Evolutionary conservation across 768 basidiomycete species (phyloP).

Genomic region (Lactifluus hygrophoroides): DNA sequence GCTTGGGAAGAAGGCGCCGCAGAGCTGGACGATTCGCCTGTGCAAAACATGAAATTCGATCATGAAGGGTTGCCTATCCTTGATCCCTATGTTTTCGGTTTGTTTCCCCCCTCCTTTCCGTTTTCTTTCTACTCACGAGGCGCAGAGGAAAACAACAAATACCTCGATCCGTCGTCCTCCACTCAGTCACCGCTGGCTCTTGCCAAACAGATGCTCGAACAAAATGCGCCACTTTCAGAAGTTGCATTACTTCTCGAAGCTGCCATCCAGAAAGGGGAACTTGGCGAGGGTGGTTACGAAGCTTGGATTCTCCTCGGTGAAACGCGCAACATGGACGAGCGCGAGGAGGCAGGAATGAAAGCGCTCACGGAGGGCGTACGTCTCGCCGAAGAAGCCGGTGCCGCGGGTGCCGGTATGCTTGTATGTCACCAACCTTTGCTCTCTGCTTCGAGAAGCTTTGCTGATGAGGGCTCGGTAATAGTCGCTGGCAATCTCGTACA

Average conservation of each 20-base stretch:
- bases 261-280: conserved; percentile 73
- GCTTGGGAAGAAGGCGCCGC: conserved; percentile 39
- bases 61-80: conserved; percentile 71
- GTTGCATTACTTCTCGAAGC: conserved; percentile 84
- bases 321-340: conserved; percentile 82
- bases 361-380: conserved; percentile 69
- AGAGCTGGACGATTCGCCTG: conserved; percentile 27
- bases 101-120: conserved; percentile 21
- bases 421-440: conserved; percentile 34
- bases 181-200: conserved; percentile 48
- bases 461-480: conserved; percentile 28
- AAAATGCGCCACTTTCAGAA: conserved; percentile 82
- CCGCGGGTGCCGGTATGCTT: conserved; percentile 64
- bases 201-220: conserved; percentile 68
- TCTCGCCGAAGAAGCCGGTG: conserved; percentile 53
- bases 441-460: neutral
- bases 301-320: conserved; percentile 91
- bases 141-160: conserved; percentile 65
- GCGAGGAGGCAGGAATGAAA: conserved; percentile 73
- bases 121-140: conserved; percentile 3
- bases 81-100: conserved; percentile 70
- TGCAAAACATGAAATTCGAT: conserved; percentile 43
- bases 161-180: conserved; percentile 44
- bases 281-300: conserved; percentile 77
- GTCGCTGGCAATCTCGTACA: conserved; percentile 94